Evolutionary conservation across 306 rosid genomes (phyloP).

Genomic region (Vachellia collinsii): DNA sequence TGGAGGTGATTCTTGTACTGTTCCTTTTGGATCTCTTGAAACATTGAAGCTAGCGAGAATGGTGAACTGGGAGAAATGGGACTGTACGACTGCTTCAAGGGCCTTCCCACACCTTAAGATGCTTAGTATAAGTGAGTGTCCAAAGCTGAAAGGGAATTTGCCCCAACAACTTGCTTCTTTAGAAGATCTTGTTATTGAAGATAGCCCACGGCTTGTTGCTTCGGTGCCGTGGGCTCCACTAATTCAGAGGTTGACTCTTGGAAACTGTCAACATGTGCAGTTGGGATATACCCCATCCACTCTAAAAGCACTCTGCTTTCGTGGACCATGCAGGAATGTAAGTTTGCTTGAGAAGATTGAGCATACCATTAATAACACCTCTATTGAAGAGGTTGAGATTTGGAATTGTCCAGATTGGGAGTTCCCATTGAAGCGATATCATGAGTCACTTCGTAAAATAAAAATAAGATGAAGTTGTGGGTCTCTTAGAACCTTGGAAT

Average conservation of each 20-base stretch:
- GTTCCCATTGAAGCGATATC: not conserved
- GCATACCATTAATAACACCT: not conserved
- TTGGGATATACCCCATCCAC: not conserved
- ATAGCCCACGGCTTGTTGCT: constrained; percentile 11
- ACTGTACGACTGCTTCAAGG: not conserved
- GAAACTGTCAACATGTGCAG: not conserved
- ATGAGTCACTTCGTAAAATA: not conserved
- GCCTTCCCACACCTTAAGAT: constrained; percentile 11
- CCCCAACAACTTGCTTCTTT: constrained; percentile 11
- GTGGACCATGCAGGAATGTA: constrained; percentile 1
- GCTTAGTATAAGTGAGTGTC: not conserved
- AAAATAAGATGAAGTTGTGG: not conserved
- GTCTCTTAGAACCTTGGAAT: not conserved
- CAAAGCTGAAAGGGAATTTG: not conserved
- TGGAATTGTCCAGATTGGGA: not conserved
- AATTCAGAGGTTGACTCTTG: not conserved
- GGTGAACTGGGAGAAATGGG: constrained; percentile 28
- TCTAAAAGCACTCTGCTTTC: not conserved
- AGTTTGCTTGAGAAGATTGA: constrained; percentile 18
- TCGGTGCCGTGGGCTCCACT: not conserved
- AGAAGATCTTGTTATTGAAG: not conserved
- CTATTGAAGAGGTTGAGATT: not conserved
- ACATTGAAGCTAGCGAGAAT: not conserved
- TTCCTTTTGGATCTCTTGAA: constrained; percentile 14
- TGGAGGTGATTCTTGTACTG: no score